Percentiles rank a stretch among this genome's conserved stretches.
Conservation (phyloP, 768 basidiomycete species). For the Lactifluus volemus region DNA sequence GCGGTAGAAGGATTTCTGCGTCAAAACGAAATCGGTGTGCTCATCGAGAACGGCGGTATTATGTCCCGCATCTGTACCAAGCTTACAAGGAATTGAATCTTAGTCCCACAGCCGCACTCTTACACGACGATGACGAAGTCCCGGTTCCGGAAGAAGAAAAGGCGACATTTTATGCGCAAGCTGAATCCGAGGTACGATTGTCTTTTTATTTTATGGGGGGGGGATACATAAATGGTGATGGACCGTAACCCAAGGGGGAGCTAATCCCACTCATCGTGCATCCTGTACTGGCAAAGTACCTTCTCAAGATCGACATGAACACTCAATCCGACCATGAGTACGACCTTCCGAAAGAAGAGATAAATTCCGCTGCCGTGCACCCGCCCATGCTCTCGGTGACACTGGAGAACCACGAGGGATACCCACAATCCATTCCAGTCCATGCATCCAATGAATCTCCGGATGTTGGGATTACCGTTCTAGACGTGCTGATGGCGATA, state of each 20-base stretch:
- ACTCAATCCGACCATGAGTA: slow-evolving; percentile 6
- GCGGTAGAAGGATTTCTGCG: slow-evolving; percentile 2
- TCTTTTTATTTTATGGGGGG: background rate
- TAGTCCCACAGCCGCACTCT: background rate
- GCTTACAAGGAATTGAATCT: background rate
- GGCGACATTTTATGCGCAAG: slow-evolving; percentile 6
- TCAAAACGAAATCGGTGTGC: slow-evolving; percentile 4
- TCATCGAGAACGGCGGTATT: slow-evolving; percentile 9
- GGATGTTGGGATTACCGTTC: slow-evolving; percentile 1
- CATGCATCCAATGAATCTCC: background rate
- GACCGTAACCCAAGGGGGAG: background rate
- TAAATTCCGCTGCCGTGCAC: background rate
- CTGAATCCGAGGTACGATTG: slow-evolving; percentile 1
- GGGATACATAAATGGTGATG: background rate
- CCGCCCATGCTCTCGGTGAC: slow-evolving; percentile 5
- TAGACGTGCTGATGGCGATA: slow-evolving; percentile 3
- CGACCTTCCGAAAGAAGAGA: slow-evolving; percentile 6
- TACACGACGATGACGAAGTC: slow-evolving; percentile 2
- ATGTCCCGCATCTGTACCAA: background rate
- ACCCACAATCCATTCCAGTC: background rate
- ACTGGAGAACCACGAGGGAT: slow-evolving; percentile 9
- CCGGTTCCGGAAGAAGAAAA: background rate
- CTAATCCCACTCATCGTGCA: slow-evolving; percentile 8
- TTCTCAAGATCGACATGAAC: slow-evolving; percentile 6
- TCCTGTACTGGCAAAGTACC: slow-evolving; percentile 6